These are phyloP conservation scores for Phoenix roebelenii DNA, from an alignment of 176 grass and related monocot species.

Conservation along the genomic window DNA sequence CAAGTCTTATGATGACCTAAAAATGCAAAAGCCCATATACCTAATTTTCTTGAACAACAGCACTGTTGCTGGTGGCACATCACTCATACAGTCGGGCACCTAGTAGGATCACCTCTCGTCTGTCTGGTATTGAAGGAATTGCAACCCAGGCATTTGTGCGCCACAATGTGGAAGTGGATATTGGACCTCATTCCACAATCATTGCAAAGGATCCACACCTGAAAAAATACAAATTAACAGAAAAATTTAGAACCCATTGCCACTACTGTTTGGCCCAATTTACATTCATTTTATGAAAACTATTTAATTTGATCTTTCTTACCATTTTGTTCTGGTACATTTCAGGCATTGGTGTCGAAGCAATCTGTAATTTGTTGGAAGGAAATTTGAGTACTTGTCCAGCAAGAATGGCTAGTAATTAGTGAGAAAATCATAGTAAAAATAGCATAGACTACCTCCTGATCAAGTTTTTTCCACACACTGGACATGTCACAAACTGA, in stretches of 20 bases:
- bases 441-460: constrained; percentile 37
- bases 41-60: too few relatives aligned
- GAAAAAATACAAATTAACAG: constrained; percentile 13
- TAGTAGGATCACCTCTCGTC: constrained; percentile 30
- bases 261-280: too few relatives aligned
- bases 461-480: constrained; percentile 59
- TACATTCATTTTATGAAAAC: too few relatives aligned
- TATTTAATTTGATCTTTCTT: constrained; percentile 1
- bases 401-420: neutral
- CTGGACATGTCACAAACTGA: constrained; percentile 62
- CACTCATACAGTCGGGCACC: neutral
- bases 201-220: constrained; percentile 92
- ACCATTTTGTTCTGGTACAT: constrained; percentile 76
- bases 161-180: constrained; percentile 65
- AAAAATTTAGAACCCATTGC: neutral
- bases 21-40: too few relatives aligned
- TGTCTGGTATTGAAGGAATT: constrained; percentile 74
- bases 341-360: constrained; percentile 63
- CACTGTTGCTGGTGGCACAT: too few relatives aligned
- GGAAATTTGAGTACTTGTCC: neutral
- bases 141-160: constrained; percentile 64
- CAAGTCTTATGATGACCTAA: too few relatives aligned
- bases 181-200: constrained; percentile 55
- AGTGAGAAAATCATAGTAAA: too few relatives aligned
- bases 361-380: constrained; percentile 32